These are phyloP conservation scores for Platanthera guangdongensis DNA, from an alignment of 106 monocot species.

Conservation along the genomic window DNA sequence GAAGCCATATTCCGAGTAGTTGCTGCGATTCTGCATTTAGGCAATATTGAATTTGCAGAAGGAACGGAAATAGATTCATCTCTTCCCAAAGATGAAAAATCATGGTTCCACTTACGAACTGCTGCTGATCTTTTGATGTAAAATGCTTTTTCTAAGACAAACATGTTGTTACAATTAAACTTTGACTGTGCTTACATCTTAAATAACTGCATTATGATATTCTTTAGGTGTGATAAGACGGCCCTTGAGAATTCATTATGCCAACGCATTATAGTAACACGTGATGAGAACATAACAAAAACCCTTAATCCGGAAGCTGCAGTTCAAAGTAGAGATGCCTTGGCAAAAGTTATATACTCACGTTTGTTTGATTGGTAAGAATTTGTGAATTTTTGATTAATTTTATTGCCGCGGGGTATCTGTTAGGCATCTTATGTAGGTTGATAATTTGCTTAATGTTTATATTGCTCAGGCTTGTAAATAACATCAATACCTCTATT, in stretches of 20 bases:
- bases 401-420: background rate
- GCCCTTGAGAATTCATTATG: conserved; percentile 52
- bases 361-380: conserved; percentile 55
- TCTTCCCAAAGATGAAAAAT: conserved; percentile 47
- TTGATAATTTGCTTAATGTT: background rate
- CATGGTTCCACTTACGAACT: conserved; percentile 39
- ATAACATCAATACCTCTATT: conserved; percentile 46
- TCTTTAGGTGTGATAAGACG: conserved; percentile 39
- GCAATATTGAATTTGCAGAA: conserved; percentile 49
- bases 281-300: conserved; percentile 48
- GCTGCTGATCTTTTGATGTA: conserved; percentile 64
- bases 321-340: conserved; percentile 43
- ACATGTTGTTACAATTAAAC: background rate
- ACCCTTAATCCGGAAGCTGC: conserved; percentile 38
- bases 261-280: conserved; percentile 46
- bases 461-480: conserved; percentile 38
- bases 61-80: conserved; percentile 46
- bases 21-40: conserved; percentile 56
- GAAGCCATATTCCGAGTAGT: conserved; percentile 53
- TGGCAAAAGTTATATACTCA: conserved; percentile 51
- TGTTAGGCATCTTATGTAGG: background rate
- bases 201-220: background rate
- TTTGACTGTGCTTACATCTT: background rate
- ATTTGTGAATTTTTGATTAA: background rate
- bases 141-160: background rate